These are phyloP conservation scores for Penstemon newberryi DNA, from an alignment of 257 asterid species.

Conservation along the genomic window DNA sequence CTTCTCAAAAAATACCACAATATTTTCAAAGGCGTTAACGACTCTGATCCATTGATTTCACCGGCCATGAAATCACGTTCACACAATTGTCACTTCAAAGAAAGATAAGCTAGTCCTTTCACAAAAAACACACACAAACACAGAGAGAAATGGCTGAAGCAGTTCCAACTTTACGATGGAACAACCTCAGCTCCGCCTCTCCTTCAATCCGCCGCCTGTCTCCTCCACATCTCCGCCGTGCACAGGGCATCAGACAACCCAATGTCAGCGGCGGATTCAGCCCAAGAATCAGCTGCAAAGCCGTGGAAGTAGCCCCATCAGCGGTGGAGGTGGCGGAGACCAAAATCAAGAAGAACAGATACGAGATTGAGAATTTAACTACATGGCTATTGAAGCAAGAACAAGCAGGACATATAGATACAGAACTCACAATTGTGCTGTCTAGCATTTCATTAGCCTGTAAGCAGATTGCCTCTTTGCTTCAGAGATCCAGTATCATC, in stretches of 20 bases:
- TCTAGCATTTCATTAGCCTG: slow-evolving; percentile 88
- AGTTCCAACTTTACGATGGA: slow-evolving; percentile 41
- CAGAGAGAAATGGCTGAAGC: slow-evolving; percentile 51
- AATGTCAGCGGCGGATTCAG: slow-evolving; percentile 15
- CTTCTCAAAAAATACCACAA: too few species aligned
- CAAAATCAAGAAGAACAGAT: slow-evolving; percentile 42
- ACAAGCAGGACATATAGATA: slow-evolving; percentile 62
- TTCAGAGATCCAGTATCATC: slow-evolving; percentile 70
- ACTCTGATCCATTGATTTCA: slow-evolving; percentile 13
- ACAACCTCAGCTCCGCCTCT: slow-evolving; percentile 40
- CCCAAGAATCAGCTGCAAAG: slow-evolving; percentile 41
- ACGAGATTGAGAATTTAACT: slow-evolving; percentile 61
- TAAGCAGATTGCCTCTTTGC: slow-evolving; percentile 73
- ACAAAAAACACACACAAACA: background rate
- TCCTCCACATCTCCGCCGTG: slow-evolving; percentile 33
- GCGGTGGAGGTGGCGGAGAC: slow-evolving; percentile 25
- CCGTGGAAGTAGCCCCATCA: slow-evolving; percentile 36
- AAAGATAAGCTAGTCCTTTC: slow-evolving; percentile 43
- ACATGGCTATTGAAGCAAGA: slow-evolving; percentile 79
- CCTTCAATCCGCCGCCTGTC: slow-evolving; percentile 40
- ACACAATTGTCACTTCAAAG: slow-evolving; percentile 45
- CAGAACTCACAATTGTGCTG: slow-evolving; percentile 72
- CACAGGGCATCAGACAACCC: slow-evolving; percentile 19
- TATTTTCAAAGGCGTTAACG: slow-evolving; percentile 1
- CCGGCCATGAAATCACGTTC: slow-evolving; percentile 33